Conservation (phyloP, 2,329 filamentous ascomycete species). For the Epichloe aotearoae region DNA sequence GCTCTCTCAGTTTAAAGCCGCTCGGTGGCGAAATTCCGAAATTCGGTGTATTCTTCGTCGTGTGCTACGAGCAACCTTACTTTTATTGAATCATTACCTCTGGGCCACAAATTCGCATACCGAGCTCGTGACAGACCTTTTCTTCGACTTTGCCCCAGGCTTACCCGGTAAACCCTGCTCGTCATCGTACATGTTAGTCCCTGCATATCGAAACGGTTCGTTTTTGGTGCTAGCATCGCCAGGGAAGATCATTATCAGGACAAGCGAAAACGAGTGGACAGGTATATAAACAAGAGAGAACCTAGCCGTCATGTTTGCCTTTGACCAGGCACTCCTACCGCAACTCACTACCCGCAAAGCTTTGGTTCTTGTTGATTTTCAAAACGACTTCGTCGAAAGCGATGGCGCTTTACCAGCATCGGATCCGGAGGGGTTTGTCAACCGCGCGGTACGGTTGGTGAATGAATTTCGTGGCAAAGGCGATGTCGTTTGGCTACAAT, state of each 20-base stretch:
- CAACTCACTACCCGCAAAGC: slow-evolving; percentile 50
- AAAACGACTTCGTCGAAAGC: slow-evolving; percentile 72
- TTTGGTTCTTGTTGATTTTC: slow-evolving; percentile 72
- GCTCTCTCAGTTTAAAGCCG: background rate
- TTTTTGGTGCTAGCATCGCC: background rate
- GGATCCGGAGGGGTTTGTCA: slow-evolving; percentile 51
- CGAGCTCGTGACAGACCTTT: background rate
- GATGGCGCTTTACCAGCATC: slow-evolving; percentile 55
- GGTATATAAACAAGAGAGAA: background rate
- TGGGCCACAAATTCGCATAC: background rate
- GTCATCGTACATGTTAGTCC: background rate
- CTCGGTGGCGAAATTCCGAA: background rate
- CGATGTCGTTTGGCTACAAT: slow-evolving; percentile 74
- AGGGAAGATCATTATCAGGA: background rate
- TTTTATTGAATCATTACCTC: background rate
- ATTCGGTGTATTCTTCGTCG: background rate
- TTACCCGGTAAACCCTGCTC: background rate
- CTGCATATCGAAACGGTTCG: background rate
- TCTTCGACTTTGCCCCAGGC: background rate
- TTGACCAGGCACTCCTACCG: slow-evolving; percentile 42
- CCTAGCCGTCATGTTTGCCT: slow-evolving; percentile 34
- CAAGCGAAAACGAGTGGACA: background rate
- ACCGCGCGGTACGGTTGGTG: slow-evolving; percentile 52
- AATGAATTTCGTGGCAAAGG: slow-evolving; percentile 58
- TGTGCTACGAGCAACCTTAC: background rate